Evolutionary conservation across 2,329 filamentous ascomycete species (phyloP), one percentile per base, ranked within the genome.

Genomic region (Samsoniella hepiali): DNA sequence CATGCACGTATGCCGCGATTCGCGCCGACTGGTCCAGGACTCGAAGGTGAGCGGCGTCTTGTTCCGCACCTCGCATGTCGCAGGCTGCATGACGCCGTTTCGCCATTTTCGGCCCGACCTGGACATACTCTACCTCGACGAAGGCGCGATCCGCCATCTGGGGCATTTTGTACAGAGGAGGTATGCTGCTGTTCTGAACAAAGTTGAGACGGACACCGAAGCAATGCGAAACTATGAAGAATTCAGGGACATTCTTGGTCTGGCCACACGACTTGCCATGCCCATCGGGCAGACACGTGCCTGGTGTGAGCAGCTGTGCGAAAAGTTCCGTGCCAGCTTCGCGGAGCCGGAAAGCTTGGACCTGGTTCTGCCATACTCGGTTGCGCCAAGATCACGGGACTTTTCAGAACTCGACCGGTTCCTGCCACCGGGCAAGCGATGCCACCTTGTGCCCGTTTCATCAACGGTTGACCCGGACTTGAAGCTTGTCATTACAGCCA

Each of bases 1-100:
- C 5, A 58, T 49, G 56, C 56, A 58, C 56, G 44, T 50, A 10
- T 58, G 56, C 40, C 56, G 56, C 22, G 56, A 58, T 17, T 38
- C 56, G 15, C 56, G 56, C 1, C 42, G 29, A 17, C 13, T 49
- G 31, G 9, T 38, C 2, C 42, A 29, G 44, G 31, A 58, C 31
- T 22, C 42, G 5, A 3, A 10, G 6, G 5, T 27, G 17, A 49
- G 31, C 32, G 42, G 56, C 9, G 56, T 58, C 42, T 29, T 42
- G 5, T 58, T 49, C 34, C 56, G 56, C 42, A 13, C 42, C 17
- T 58, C 56, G 6, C 44, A 27, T 17, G 13, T 58, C 3, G 56
- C 56, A 9, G 15, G 44, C n/a, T 58, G 55, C 27, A 58, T 58
- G 56, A 36, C 44, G 32, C 56, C 56, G 31, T 50, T 47, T 49